Conservation (phyloP, 2,329 filamentous ascomycete genomes). For the Graphiopsis chlorocephala region DNA sequence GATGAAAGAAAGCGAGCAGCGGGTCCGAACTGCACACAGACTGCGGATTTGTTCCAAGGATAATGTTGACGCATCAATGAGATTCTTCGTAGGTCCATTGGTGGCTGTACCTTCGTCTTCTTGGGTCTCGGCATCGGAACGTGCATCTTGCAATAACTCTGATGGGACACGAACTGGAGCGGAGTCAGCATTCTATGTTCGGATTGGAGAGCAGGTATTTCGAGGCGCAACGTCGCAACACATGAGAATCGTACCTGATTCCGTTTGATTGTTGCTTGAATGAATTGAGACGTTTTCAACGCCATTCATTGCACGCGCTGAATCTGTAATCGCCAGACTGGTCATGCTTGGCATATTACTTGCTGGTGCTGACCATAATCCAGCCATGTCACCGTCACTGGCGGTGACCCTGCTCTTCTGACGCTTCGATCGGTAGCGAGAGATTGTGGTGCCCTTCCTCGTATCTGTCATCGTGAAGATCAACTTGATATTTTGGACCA, state of each 20-base stretch:
- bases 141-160: not conserved
- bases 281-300: not conserved
- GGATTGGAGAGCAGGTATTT: not conserved
- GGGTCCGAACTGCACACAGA: not conserved
- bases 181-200: not conserved
- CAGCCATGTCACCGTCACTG: not conserved
- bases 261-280: not conserved
- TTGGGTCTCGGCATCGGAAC: not conserved
- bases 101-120: not conserved
- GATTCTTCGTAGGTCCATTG: not conserved
- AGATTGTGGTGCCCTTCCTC: not conserved
- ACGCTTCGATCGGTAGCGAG: not conserved
- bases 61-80: not conserved
- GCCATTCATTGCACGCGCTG: not conserved
- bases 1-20: not conserved
- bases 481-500: not conserved
- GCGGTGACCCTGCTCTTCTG: not conserved
- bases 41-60: no score
- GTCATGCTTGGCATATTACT: not conserved
- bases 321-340: no score
- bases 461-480: not conserved
- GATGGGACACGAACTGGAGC: not conserved
- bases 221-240: not conserved
- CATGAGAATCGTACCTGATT: not conserved
- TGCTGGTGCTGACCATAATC: not conserved